A percentile compares a stretch with the other conserved stretches of the same genome.
phyloP scores from a whole-genome alignment of 257 asterid species.

The Nyctanthes arbortristis region DNA sequence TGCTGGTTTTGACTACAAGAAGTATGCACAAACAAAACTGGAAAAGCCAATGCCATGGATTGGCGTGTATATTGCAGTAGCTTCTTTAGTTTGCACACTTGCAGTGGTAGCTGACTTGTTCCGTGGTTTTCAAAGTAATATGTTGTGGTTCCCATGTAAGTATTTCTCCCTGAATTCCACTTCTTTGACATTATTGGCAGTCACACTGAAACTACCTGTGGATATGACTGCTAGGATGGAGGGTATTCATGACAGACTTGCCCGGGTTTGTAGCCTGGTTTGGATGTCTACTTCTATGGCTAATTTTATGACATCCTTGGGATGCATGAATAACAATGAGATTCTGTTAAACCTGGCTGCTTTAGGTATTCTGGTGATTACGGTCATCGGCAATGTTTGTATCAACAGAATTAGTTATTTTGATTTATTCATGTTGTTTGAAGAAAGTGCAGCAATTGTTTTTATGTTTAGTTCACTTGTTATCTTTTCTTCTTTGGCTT shows the following conservation, averaged over 20 bases:
- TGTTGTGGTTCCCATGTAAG: too few relatives aligned
- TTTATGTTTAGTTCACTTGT: conserved; percentile 6
- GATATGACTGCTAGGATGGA: background rate
- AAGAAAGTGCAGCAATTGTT: background rate
- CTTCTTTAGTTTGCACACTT: too few relatives aligned
- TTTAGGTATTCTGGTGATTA: conserved; percentile 6
- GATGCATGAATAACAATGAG: background rate
- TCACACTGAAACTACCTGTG: conserved; percentile 20
- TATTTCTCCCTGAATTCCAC: too few relatives aligned
- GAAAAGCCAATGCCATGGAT: conserved; percentile 1
- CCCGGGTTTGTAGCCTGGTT: background rate
- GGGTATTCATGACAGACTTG: background rate
- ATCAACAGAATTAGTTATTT: background rate
- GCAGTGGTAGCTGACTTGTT: too few relatives aligned
- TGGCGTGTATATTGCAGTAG: too few relatives aligned
- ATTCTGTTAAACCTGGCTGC: too few relatives aligned
- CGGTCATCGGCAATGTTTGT: background rate
- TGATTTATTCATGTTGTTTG: background rate
- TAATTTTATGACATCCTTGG: conserved; percentile 14
- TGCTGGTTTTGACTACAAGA: too few relatives aligned
- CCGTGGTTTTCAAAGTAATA: too few relatives aligned
- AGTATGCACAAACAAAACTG: too few relatives aligned
- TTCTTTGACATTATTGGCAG: conserved; percentile 11
- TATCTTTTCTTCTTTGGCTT: background rate
- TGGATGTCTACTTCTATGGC: conserved; percentile 1